Conservation (phyloP, 2,329 filamentous ascomycete species). For the Phyllosticta citribraziliensis region DNA sequence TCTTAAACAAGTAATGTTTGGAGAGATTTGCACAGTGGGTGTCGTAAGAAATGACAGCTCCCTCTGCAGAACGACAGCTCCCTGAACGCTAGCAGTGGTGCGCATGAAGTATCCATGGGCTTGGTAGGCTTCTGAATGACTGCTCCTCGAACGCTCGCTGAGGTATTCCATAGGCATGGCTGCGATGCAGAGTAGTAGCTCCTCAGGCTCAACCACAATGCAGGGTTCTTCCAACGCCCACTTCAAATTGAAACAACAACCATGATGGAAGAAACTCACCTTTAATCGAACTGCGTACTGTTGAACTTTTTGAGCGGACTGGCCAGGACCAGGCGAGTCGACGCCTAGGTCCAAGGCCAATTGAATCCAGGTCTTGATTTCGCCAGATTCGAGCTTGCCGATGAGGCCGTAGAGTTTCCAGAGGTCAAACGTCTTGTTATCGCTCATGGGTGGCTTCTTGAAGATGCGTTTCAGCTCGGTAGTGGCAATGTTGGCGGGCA, state of each 20-base stretch:
- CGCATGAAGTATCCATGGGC: too few species aligned
- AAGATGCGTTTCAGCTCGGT: constrained; percentile 65
- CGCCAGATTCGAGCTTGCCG: constrained; percentile 64
- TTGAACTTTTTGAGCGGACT: constrained; percentile 87
- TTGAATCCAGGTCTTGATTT: constrained; percentile 90
- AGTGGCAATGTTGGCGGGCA: constrained; percentile 61
- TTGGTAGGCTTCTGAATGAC: too few species aligned
- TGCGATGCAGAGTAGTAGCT: too few species aligned
- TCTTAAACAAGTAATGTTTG: too few species aligned
- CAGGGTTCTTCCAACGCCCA: too few species aligned
- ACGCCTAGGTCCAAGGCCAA: constrained; percentile 80
- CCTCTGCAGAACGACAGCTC: too few species aligned
- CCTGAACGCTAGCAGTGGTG: too few species aligned
- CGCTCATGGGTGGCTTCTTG: constrained; percentile 70
- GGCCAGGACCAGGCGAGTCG: constrained; percentile 69
- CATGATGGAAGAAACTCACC: constrained; percentile 39
- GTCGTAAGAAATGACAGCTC: too few species aligned
- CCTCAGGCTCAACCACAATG: too few species aligned
- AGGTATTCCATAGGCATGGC: too few species aligned
- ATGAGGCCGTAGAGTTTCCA: constrained; percentile 71
- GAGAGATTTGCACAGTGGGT: too few species aligned
- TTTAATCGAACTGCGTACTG: constrained; percentile 90
- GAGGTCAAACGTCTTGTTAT: constrained; percentile 75
- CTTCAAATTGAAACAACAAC: neutral
- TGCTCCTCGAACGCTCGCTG: too few species aligned